phyloP scores from a whole-genome alignment of 2,329 filamentous ascomycete genomes.

The Beauveria australis region DNA sequence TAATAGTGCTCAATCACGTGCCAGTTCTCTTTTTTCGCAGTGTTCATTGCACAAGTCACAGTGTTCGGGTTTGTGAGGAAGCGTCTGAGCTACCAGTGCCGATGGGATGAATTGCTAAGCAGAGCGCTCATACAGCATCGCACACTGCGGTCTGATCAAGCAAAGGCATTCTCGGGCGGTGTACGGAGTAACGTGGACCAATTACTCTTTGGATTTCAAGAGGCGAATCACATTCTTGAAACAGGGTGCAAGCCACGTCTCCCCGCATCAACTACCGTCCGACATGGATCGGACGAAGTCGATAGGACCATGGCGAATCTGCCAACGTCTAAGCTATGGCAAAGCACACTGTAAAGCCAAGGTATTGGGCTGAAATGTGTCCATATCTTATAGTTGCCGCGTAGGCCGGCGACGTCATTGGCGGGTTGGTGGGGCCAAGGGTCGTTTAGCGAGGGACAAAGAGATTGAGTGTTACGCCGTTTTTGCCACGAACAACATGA shows the following conservation, averaged over 20 bases:
- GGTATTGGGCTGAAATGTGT: neutral
- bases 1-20: neutral
- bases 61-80: neutral
- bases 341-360: neutral
- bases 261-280: neutral
- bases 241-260: neutral
- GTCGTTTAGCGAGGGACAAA: neutral
- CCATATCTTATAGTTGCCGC: neutral
- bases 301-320: neutral
- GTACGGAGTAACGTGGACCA: neutral
- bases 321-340: neutral
- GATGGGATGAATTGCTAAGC: neutral
- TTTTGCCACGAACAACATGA: neutral
- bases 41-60: neutral
- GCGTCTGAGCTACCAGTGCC: neutral
- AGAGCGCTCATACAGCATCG: neutral
- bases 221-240: neutral
- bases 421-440: neutral
- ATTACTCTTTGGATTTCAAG: neutral
- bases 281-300: neutral
- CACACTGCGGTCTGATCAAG: neutral
- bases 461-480: neutral
- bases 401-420: conserved; percentile 4
- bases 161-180: neutral
- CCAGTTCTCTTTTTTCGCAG: neutral